These are phyloP conservation scores for Auricularia sp. DNA, from an alignment of 768 basidiomycete species.

Conservation along the genomic window DNA sequence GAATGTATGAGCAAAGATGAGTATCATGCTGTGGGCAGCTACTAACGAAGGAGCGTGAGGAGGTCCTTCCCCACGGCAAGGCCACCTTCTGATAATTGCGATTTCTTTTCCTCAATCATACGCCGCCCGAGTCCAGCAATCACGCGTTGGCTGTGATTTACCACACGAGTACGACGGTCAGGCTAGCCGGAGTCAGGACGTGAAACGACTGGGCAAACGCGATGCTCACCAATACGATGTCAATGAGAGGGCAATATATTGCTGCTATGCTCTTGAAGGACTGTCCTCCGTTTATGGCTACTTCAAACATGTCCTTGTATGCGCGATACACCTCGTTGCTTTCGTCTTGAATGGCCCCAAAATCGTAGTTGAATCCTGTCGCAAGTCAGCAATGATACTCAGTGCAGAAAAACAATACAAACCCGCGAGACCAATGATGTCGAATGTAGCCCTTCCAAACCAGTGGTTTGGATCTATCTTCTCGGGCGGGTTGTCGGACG, in stretches of 20 bases:
- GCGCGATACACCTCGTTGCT: conserved; percentile 33
- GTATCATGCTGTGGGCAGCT: background rate
- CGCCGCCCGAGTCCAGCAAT: conserved; percentile 32
- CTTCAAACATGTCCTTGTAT: conserved; percentile 38
- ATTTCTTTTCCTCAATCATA: conserved; percentile 35
- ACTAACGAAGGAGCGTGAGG: conserved; percentile 37
- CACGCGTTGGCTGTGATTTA: conserved; percentile 27
- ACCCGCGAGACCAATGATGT: conserved; percentile 49
- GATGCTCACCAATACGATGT: conserved; percentile 33
- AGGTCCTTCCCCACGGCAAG: conserved; percentile 33
- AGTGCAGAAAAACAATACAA: too few relatives aligned
- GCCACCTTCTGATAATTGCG: conserved; percentile 8
- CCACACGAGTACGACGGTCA: conserved; percentile 28
- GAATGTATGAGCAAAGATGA: background rate
- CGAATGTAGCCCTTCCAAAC: conserved; percentile 52
- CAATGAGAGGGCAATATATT: conserved; percentile 36
- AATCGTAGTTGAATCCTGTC: conserved; percentile 37
- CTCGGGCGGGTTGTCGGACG: background rate
- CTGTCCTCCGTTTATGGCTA: conserved; percentile 35
- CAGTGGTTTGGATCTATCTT: conserved; percentile 24
- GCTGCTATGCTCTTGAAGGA: conserved; percentile 30
- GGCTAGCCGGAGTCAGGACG: conserved; percentile 26
- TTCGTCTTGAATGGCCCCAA: conserved; percentile 39
- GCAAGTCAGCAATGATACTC: too few relatives aligned
- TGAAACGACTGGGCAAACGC: background rate